Evolutionary conservation across 805 yeast species (phyloP), one percentile per base, ranked within the genome.

Genomic region (Saccharomyces jurei): DNA sequence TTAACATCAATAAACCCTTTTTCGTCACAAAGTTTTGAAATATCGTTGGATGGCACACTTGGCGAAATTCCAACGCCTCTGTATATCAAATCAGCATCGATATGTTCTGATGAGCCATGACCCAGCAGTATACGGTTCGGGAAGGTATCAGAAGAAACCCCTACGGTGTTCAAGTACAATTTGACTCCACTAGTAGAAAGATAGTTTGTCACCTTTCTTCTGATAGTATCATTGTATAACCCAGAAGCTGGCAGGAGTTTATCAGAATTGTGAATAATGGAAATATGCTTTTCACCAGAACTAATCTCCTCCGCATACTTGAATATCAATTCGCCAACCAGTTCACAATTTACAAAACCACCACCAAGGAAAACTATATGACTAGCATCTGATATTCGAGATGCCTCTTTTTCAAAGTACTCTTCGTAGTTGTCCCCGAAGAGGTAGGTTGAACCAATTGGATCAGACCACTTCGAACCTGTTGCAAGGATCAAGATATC

Each of bases 301-400:
- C 36, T 32, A 17, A 63, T 26, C 6, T 61, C 61, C 0, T 52
- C 49, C 10, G 52, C 44, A 53, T 57, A 72, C 3, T 53, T 50
- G 51, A 57, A 53, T 2, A 64, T 58, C 3, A 71, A 28, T 52
- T 72, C 74, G 30, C 75, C 75, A 10, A 60, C 64, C 2, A 71
- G 36, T 54, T 71, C 75, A 22, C 56, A 57, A 30, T 67, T 71
- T 25, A 59, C 61, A 51, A 63, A 60, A 2, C 74, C 75, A 22
- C 71, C 74, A 41, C 75, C 75, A 17, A 70, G 56, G 25, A 71
- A 52, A 2, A 63, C 67, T 17, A 70, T 62, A 30, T 63, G 54
- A 25, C 64, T 60, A 0, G 71, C 68, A 4, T 50, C 47, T 14
- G 55, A 56, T 10, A 68, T 50, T 46, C 53, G 50, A 4, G 58